phyloP scores from a whole-genome alignment of 2,329 filamentous ascomycete species.

The Alternaria sp. region DNA sequence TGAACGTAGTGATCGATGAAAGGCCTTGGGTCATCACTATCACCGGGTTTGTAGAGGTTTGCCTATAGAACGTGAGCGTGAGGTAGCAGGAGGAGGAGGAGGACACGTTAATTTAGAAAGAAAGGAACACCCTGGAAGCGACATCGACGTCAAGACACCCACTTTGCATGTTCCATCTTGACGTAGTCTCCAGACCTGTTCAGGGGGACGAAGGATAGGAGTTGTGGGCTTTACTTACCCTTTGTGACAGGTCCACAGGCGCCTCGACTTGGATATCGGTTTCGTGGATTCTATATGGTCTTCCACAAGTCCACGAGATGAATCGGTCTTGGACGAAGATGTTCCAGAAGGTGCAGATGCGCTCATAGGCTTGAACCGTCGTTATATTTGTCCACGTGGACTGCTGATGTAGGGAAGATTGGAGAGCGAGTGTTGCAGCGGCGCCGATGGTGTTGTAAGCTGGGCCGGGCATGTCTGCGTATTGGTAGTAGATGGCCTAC shows the following conservation, averaged over 20 bases:
- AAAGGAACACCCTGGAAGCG: background rate
- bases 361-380: constrained; percentile 27
- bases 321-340: constrained; percentile 34
- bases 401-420: constrained; percentile 38
- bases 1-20: constrained; percentile 30
- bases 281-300: constrained; percentile 39
- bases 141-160: background rate
- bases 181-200: background rate
- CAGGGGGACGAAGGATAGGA: background rate
- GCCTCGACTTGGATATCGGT: constrained; percentile 35
- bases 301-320: constrained; percentile 39
- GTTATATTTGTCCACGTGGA: constrained; percentile 23
- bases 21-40: constrained; percentile 14
- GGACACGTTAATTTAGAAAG: background rate
- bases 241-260: constrained; percentile 24
- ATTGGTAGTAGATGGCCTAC: constrained; percentile 37
- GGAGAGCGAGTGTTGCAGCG: constrained; percentile 37
- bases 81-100: background rate
- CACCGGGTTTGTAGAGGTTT: constrained; percentile 15
- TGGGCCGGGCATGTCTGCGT: constrained; percentile 33
- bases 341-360: constrained; percentile 40
- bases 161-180: background rate
- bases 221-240: constrained; percentile 16
- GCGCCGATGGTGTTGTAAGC: constrained; percentile 41
- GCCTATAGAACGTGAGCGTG: constrained; percentile 2